phyloP scores from a whole-genome alignment of 2,329 filamentous ascomycete species.

The Calonectria ilicicola region DNA sequence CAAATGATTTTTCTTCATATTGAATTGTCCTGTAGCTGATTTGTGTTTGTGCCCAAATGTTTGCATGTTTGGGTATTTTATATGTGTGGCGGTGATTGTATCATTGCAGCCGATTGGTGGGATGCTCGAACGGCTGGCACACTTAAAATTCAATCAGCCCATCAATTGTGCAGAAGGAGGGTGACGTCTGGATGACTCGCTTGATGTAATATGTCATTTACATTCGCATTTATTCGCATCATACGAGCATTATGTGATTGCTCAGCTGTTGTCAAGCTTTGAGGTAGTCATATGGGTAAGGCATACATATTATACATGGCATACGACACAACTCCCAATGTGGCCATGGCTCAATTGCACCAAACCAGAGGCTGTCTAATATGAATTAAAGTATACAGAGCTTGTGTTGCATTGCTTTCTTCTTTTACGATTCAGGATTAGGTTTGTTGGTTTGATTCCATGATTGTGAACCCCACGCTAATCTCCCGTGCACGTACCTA shows the following conservation, averaged over 20 bases:
- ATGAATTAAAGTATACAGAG: too few relatives aligned
- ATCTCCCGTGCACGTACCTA: neutral
- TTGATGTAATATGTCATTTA: neutral
- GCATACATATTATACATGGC: too few relatives aligned
- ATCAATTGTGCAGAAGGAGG: neutral
- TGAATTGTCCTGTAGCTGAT: neutral
- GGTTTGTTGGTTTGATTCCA: too few relatives aligned
- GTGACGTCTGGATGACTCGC: neutral
- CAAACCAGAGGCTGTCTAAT: too few relatives aligned
- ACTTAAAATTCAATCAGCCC: too few relatives aligned
- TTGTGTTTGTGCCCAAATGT: neutral
- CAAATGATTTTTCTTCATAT: neutral
- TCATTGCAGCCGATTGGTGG: neutral
- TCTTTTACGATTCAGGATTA: too few relatives aligned
- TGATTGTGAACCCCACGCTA: neutral
- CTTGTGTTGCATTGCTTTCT: too few relatives aligned
- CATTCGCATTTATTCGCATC: neutral
- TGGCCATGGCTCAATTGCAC: too few relatives aligned
- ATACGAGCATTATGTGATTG: neutral
- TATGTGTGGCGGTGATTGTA: neutral
- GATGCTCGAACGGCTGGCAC: neutral
- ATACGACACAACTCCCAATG: too few relatives aligned
- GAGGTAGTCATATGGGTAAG: too few relatives aligned
- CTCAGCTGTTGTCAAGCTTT: too few relatives aligned
- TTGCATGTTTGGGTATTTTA: neutral